Base-by-base conservation (phyloP, 257 asterid species). In the Cruciata laevipes region DNA sequence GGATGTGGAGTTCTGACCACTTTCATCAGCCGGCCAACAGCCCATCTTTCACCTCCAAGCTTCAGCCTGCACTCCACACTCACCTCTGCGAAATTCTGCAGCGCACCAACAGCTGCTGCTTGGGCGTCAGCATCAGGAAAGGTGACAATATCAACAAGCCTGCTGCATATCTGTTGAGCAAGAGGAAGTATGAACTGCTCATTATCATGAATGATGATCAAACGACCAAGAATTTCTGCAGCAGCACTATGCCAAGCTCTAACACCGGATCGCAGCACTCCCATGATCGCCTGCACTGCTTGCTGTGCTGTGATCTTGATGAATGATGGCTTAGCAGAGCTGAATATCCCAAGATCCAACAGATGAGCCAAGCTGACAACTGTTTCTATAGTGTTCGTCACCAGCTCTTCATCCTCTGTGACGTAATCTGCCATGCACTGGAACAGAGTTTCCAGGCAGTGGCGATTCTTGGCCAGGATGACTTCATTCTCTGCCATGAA, bases 371-470 rank as follows among this genome's bases (percentile, higher is more conserved):
- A 68, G 76, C 88, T 94, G 84, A 94, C 90, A 66, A 88, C 82
- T 6, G 92, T 88, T 84, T 94, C 99, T 21, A 94, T 83, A 60
- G 87, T 79, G 74, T 93, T 93, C 42, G 99, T 93, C 44, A 88
- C 99, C 33, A 93, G 96, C 74, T 94, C 97, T 73, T 94, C 99
- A 63, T 94, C 99, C 95, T 94, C 95, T 94, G 95, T 68, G n/a
- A 86, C 84, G 65, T 87, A 86, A 80, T 94, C 98, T 76, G 86
- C 96, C 77, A 94, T 69, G 81, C 95, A 87, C 80, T 88, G 96
- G 77, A 94, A 89, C 80, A 90, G 76, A 3, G 96, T 94, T 78
- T 94, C 99, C 64, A 94, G 81, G 67, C 96, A 90, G 71, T 90
- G 98, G 27, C 99, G 95, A 77, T 79, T 84, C 83, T 87, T 98